Evolutionary conservation across 495 filamentous ascomycete genomes (phyloP), one percentile per base, ranked within the genome.

Genomic region (Penicillium flavigenum): DNA sequence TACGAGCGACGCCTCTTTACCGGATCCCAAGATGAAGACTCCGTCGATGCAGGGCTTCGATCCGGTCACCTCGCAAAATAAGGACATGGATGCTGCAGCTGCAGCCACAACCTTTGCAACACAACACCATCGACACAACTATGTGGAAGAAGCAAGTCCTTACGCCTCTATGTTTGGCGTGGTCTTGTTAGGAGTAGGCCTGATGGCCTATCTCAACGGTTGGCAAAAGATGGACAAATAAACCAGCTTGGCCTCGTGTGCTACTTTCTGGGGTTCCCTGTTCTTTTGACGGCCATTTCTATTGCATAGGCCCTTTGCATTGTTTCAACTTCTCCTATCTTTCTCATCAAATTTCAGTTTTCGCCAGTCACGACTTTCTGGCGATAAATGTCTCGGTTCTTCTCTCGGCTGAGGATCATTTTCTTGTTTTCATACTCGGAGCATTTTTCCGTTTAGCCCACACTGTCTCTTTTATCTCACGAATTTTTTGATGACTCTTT

Each of bases 121-220:
- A 51, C 71, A 76, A 57, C 71, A 61, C 42, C 69, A 72, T 38
- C 62, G 71, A 45, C 63, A 69, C 52, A 65, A 70, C 43, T 70
- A 73, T n/a, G 60, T 90, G 48, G 76, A 84, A 57, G 83, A 90
- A 31, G 83, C 85, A 59, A 83, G 86, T 52, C 94, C 94, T 20
- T 96, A 91, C 63, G 89, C 88, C 32, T 91, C 88, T 7, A 92
- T 96, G 77, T 73, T 96, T 22, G 89, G 90, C 6, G 92, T 98
- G 5, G 91, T 98, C 48, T 72, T 96, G 46, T 71, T 97, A 60
- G 94, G 94, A 16, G 86, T 96, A 66, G 88, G 91, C 29, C 69
- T 97, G 48, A 98, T 98, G 94, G 90, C 89, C 43, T 96, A 91
- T 74, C 77, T 98, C 60, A 98, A 98, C 69, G 87, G 87, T 42